phyloP scores from a whole-genome alignment of 257 asterid genomes.

The Nicotiana knightiana region DNA sequence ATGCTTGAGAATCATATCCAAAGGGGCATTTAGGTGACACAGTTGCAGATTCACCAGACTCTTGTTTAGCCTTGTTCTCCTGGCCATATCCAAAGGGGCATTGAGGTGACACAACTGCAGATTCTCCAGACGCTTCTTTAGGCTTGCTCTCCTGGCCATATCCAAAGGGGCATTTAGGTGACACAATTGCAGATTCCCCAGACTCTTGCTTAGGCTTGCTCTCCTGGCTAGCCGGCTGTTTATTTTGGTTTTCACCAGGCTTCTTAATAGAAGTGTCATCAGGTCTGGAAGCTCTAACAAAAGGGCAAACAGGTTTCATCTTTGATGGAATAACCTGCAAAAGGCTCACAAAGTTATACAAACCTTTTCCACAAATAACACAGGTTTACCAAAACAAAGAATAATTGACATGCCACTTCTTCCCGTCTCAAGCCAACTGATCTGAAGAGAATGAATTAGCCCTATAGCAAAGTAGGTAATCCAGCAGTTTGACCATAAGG shows the following conservation, averaged over 20 bases:
- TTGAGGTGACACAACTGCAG: slow-evolving; percentile 27
- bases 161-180: slow-evolving; percentile 55
- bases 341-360: neutral
- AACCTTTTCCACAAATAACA: neutral
- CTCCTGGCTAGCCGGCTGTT: slow-evolving; percentile 29
- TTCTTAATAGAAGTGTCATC: slow-evolving; percentile 64
- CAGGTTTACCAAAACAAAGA: neutral
- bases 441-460: neutral
- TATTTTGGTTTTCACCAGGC: slow-evolving; percentile 51
- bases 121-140: slow-evolving; percentile 33
- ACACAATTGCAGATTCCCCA: slow-evolving; percentile 5
- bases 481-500: neutral
- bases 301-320: slow-evolving; percentile 93
- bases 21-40: slow-evolving; percentile 39
- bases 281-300: slow-evolving; percentile 66
- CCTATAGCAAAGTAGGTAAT: neutral
- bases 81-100: slow-evolving; percentile 46
- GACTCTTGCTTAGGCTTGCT: slow-evolving; percentile 16
- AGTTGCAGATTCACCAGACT: slow-evolving; percentile 16
- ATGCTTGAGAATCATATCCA: slow-evolving; percentile 69
- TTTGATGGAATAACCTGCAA: slow-evolving; percentile 11
- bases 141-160: slow-evolving; percentile 33
- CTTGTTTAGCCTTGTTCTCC: slow-evolving; percentile 17
- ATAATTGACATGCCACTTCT: neutral
- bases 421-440: neutral